A percentile compares a stretch with the other conserved stretches of the same genome.
Conservation (phyloP, 2,329 filamentous ascomycete genomes). For the Blastomyces percursus region DNA sequence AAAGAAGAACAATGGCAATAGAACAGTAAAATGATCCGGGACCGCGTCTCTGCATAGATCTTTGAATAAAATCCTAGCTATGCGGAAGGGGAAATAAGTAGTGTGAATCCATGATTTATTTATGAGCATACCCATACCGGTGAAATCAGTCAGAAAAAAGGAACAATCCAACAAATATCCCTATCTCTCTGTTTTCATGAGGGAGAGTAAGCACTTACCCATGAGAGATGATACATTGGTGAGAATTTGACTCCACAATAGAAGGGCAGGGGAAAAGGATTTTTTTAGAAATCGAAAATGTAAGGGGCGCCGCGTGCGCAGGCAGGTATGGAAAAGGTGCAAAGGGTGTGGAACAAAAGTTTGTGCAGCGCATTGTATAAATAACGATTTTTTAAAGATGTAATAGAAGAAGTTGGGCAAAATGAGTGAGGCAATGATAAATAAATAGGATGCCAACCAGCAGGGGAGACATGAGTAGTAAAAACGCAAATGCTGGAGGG, state of each 20-base stretch:
- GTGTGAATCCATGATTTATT: neutral
- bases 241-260: neutral
- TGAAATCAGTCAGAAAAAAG: neutral
- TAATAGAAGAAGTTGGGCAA: neutral
- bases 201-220: neutral
- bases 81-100: neutral
- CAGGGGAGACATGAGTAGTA: neutral
- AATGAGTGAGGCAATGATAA: neutral
- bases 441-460: neutral
- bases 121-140: too few species aligned
- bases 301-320: neutral
- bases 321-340: neutral
- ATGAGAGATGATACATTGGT: neutral
- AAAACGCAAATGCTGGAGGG: neutral
- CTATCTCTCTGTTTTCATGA: neutral
- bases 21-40: neutral
- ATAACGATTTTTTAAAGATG: neutral
- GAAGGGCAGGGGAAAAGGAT: neutral
- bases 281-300: neutral
- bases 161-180: neutral
- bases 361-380: neutral
- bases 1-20: neutral
- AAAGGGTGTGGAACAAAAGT: neutral
- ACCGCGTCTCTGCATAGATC: neutral
- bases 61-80: neutral